Evolutionary conservation across 2,329 filamentous ascomycete genomes (phyloP).

Genomic region (Clonostachys rosea): DNA sequence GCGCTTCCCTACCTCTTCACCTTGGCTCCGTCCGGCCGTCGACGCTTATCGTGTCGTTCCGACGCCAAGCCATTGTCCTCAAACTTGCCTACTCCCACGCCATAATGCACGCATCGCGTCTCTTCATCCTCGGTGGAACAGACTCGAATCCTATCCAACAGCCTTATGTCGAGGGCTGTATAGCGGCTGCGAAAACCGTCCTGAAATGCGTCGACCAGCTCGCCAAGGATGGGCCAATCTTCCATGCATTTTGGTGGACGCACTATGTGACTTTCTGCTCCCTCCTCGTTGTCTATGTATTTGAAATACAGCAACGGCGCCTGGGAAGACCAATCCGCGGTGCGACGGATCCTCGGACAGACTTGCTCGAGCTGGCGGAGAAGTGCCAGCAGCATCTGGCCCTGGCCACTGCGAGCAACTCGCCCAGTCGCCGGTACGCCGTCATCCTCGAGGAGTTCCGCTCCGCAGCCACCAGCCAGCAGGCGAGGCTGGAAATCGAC

Average conservation of each 20-base stretch:
- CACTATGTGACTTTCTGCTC: constrained; percentile 50
- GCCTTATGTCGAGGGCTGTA: constrained; percentile 19
- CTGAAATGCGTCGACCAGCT: constrained; percentile 35
- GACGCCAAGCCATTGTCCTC: constrained; percentile 44
- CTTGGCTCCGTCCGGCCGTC: constrained; percentile 36
- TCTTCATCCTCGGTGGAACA: constrained; percentile 38
- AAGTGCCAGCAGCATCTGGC: constrained; percentile 3
- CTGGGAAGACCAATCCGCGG: not conserved
- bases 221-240: constrained; percentile 29
- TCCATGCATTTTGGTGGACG: constrained; percentile 48
- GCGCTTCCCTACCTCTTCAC: constrained; percentile 30
- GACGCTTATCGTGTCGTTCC: constrained; percentile 37
- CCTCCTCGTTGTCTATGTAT: constrained; percentile 47
- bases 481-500: not conserved
- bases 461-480: constrained; percentile 8
- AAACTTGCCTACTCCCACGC: constrained; percentile 50
- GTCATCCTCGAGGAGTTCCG: constrained; percentile 12
- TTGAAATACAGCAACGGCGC: constrained; percentile 38
- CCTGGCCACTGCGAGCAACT: constrained; percentile 9
- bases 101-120: constrained; percentile 49
- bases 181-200: constrained; percentile 38
- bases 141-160: not conserved
- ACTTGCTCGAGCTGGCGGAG: constrained; percentile 35
- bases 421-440: constrained; percentile 10
- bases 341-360: not conserved